These are phyloP conservation scores for Ceratocystis variospora DNA, from an alignment of 2,329 filamentous ascomycete genomes.

Conservation along the genomic window DNA sequence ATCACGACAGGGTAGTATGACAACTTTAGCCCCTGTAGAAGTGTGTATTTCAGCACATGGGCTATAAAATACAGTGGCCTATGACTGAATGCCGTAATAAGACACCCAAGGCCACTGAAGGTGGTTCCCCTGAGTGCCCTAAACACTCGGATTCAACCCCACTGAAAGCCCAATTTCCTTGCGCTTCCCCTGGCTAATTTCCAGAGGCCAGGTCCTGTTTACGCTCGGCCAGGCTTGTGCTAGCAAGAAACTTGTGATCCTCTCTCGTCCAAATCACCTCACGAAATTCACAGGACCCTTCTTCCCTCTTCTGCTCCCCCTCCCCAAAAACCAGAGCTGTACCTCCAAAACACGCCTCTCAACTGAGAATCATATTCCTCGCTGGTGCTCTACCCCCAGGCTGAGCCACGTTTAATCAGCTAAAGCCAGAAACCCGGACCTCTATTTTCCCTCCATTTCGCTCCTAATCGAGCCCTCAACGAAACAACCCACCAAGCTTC, in stretches of 20 bases:
- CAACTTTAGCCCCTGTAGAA: conserved; percentile 1
- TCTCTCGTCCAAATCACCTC: not conserved
- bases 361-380: not conserved
- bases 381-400: not conserved
- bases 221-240: not conserved
- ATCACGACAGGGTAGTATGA: conserved; percentile 2
- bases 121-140: not conserved
- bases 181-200: conserved; percentile 1
- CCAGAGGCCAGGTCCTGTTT: not conserved
- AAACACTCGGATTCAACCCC: not conserved
- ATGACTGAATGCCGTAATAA: too few species aligned
- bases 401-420: not conserved
- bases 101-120: too few species aligned
- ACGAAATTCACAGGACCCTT: not conserved
- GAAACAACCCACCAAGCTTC: not conserved
- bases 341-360: not conserved
- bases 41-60: not conserved
- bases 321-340: not conserved
- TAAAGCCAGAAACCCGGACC: not conserved
- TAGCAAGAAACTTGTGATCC: not conserved
- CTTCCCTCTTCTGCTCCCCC: not conserved
- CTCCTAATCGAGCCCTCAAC: not conserved
- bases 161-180: not conserved
- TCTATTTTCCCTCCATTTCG: not conserved
- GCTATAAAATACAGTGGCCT: not conserved